phyloP scores from a whole-genome alignment of 2,329 filamentous ascomycete genomes.

The Colletotrichum sp. region DNA sequence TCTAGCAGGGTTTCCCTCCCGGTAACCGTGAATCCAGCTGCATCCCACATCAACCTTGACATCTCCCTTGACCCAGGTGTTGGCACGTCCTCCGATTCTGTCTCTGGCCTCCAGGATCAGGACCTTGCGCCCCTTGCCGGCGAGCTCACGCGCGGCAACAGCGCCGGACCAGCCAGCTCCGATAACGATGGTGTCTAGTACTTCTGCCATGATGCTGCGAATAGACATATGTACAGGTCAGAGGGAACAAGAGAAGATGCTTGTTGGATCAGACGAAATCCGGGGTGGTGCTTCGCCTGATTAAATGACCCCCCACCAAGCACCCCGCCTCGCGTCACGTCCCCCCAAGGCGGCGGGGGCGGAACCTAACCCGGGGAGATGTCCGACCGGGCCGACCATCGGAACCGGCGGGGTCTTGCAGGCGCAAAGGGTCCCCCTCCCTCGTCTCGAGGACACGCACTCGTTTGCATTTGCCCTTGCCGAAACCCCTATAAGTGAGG shows the following conservation, averaged over 20 bases:
- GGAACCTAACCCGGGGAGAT: conserved; percentile 7
- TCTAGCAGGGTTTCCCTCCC: conserved; percentile 14
- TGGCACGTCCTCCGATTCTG: conserved; percentile 18
- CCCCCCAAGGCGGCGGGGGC: background rate
- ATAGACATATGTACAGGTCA: background rate
- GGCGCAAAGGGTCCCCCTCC: background rate
- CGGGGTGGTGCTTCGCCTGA: background rate
- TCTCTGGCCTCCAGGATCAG: conserved; percentile 18
- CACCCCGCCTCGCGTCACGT: background rate
- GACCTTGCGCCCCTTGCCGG: conserved; percentile 8
- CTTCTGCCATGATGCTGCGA: conserved; percentile 7
- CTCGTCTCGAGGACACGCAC: background rate
- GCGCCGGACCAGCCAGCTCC: conserved; percentile 18
- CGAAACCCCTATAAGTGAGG: too few relatives aligned
- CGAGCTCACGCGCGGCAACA: conserved; percentile 11
- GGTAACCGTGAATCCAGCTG: conserved; percentile 18
- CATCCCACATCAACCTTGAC: conserved; percentile 17
- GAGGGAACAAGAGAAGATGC: background rate
- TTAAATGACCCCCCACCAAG: background rate
- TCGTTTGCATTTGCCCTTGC: too few relatives aligned
- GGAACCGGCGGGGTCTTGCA: conserved; percentile 1
- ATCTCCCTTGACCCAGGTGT: conserved; percentile 14
- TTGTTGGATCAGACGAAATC: background rate
- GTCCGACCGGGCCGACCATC: conserved; percentile 20
- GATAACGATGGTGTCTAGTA: conserved; percentile 16